phyloP scores from a whole-genome alignment of 129 eudicot species.

The Flaveria brownii region DNA sequence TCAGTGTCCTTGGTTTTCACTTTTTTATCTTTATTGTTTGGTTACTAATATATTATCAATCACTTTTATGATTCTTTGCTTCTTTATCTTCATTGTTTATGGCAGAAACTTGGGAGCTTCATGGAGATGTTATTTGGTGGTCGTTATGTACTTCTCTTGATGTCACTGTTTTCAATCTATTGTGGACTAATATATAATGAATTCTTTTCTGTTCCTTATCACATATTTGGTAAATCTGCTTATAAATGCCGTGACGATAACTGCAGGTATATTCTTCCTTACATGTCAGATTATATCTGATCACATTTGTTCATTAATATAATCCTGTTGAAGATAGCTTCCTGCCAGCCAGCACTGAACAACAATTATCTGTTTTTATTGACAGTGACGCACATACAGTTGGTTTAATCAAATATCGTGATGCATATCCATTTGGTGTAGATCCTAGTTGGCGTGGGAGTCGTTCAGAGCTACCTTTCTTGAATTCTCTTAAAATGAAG shows the following conservation, averaged over 20 bases:
- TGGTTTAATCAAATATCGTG: constrained; percentile 77
- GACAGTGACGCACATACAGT: constrained; percentile 67
- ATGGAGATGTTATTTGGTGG: constrained; percentile 99
- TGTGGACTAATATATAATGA: constrained; percentile 97
- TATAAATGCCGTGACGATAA: constrained; percentile 77
- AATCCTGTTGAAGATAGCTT: neutral
- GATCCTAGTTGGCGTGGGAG: constrained; percentile 99
- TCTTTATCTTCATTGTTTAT: constrained; percentile 17
- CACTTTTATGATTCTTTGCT: constrained; percentile 2
- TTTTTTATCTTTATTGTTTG: neutral
- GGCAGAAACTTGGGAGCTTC: constrained; percentile 97
- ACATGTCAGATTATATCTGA: neutral
- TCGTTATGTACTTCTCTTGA: constrained; percentile 86
- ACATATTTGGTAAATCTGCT: constrained; percentile 92
- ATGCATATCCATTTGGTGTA: constrained; percentile 95
- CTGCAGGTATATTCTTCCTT: constrained; percentile 65
- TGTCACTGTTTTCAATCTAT: constrained; percentile 92
- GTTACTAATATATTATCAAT: neutral
- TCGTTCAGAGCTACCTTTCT: constrained; percentile 92
- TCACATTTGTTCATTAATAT: constrained; percentile 15
- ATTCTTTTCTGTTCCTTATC: constrained; percentile 94
- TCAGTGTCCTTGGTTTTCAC: neutral
- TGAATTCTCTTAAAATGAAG: constrained; percentile 97
- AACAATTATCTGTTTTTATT: constrained; percentile 23
- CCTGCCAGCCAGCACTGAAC: constrained; percentile 23